Evolutionary conservation across 106 monocot genomes (phyloP).

Genomic region (Posidonia australis): DNA sequence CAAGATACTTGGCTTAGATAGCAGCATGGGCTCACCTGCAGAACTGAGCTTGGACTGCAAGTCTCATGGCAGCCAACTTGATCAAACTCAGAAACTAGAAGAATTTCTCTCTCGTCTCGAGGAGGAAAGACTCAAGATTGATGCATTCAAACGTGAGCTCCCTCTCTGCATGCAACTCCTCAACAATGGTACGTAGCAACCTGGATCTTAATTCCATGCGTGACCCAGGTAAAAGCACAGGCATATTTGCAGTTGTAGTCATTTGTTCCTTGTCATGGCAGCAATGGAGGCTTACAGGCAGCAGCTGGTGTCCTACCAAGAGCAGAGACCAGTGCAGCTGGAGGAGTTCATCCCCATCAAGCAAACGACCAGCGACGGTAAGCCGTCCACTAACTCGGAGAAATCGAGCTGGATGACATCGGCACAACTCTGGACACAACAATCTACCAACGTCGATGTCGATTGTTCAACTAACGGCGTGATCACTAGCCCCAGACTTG

Average conservation of each 20-base stretch:
- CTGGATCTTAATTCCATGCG: not conserved
- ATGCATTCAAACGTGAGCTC: conserved; percentile 88
- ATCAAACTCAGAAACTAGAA: conserved; percentile 35
- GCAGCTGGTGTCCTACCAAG: conserved; percentile 45
- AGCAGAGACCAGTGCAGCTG: conserved; percentile 32
- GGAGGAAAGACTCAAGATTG: conserved; percentile 79
- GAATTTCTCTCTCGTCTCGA: conserved; percentile 75
- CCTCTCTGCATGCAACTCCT: conserved; percentile 95
- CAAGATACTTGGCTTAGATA: no score
- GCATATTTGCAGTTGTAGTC: no score
- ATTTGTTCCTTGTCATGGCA: no score
- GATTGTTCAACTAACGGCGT: no score
- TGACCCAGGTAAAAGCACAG: no score
- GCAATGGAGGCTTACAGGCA: conserved; percentile 70
- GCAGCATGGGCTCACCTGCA: conserved; percentile 43
- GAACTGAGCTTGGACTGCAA: conserved; percentile 77
- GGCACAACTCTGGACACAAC: conserved; percentile 63
- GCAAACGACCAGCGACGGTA: conserved; percentile 18
- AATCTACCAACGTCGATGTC: not conserved
- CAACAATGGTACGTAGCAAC: conserved; percentile 43
- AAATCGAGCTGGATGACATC: conserved; percentile 84
- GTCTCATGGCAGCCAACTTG: conserved; percentile 13
- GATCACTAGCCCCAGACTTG: conserved; percentile 15
- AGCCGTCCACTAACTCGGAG: conserved; percentile 19
- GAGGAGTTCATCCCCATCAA: conserved; percentile 83